Base-by-base conservation (phyloP, 805 yeast genomes). In the Cyberlindnera japonica region DNA sequence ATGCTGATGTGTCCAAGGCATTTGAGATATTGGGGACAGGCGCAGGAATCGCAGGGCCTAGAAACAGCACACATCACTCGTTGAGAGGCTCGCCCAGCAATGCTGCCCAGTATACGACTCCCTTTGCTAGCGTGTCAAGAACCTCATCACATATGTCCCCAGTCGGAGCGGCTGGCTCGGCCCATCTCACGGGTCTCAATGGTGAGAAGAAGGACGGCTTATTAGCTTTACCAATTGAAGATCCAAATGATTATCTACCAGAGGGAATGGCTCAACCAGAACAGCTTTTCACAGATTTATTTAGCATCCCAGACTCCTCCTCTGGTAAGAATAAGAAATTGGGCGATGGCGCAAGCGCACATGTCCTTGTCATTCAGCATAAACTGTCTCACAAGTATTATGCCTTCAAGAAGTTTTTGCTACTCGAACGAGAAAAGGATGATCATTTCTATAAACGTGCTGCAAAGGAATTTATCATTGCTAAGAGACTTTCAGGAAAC, bases 341-440 rank as follows among this genome's bases (percentile, higher is more conserved):
- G 37, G 93, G 90, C 3, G 75, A 72, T 40, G 93, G 95, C 35
- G 90, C 90, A 3, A 75, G 84, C 3, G 75, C 87, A 5, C 74
- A 75, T 35, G 89, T 84, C 16, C 67, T 81, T 40, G 73, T 72
- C 41, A 60, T 74, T 4, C 63, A 65, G 40, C 58, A 64, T 13
- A 59, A 63, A 29, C 50, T 58, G 18, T 57, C 60, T 17, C 69
- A 68, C 40, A 68, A 71, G 42, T 48, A 69, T 6, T 82, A 63
- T 59, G 91, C 91, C 0, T 66, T 83, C 54, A 84, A 84, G 59
- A 77, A 76, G 54, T 78, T 84, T 51, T 65, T 72, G 8, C 60
- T 82, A 35, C 72, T 83, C 34, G 50, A 49, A n/a, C 74, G 75
- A 47, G 95, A 85, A 60, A 65, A 73, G 3, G 80, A 82, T 19